Evolutionary conservation across 2,329 filamentous ascomycete species (phyloP), one percentile per base, ranked within the genome.

Genomic region (Colletotrichum liriopes): DNA sequence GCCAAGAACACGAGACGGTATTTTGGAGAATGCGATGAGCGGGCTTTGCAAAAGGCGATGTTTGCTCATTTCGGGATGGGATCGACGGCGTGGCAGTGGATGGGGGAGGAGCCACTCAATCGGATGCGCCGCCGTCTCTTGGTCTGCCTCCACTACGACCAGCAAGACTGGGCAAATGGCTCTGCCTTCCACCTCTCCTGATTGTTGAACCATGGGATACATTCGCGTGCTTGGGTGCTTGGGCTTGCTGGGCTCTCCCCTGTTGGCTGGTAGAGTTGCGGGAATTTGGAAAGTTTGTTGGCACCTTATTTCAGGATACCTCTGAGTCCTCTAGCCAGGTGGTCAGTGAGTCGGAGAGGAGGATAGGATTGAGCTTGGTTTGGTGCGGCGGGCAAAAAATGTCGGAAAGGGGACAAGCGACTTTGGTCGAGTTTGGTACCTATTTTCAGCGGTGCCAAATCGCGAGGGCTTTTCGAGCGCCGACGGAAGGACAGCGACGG

Each of bases 11-110:
- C 18, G 26, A 51, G 43, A 65, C 59, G 59, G 70, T 39, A 72
- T 72, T 72, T 51, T 43, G 58, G 32, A 70, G 60, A 72, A 72
- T 72, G 47, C 70, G 45, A 70, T 65, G 37, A n/a, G 61, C 41
- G 23, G 52, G 58, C 26, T 45, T 61, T 41, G 23, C 60, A 51
- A 51, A 72, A 72, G 45, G 49, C 70, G 54, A 72, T 70, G 59
- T 64, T 60, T 55, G 37, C 39, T 69, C 54, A 20, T 65, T 72
- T 72, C 16, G 35, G 66, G 54, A 29, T 49, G 29, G 37, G 70
- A 70, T 72, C 66, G 60, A 41, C 70, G 11, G 35, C 49, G 26
- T 52, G 12, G 23, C 29, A 37, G 47, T 35, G 41, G 58, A 8
- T 29, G 14, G 11, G 51, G 16, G 29, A 32, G 29, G 45, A 55